These are phyloP conservation scores for Artemisia argyi DNA, from an alignment of 129 eudicot genomes.

Conservation along the genomic window DNA sequence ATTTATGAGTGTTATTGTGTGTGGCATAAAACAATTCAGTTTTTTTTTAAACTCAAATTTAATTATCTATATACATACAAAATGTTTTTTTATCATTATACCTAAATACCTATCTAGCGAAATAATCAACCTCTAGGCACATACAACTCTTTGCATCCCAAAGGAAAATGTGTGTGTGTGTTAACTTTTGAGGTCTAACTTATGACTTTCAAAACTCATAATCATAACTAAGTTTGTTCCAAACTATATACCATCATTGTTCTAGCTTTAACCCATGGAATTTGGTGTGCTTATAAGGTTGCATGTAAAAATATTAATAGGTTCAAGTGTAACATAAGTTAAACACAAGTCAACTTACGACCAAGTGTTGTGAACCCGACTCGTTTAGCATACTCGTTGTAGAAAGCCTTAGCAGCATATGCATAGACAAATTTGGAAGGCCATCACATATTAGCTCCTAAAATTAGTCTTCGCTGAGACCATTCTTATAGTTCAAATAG, in stretches of 20 bases:
- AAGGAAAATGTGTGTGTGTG: neutral
- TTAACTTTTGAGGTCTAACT: neutral
- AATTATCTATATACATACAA: neutral
- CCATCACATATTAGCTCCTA: too few relatives aligned
- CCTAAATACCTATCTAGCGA: neutral
- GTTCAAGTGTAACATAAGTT: neutral
- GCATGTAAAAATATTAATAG: neutral
- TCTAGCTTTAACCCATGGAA: neutral
- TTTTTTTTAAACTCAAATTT: neutral
- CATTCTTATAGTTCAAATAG: too few relatives aligned
- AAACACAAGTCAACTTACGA: neutral
- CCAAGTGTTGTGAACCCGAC: slow-evolving; percentile 53
- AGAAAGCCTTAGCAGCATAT: slow-evolving; percentile 64
- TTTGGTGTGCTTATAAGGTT: neutral
- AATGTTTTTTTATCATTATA: neutral
- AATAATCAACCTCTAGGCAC: neutral
- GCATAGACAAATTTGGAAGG: slow-evolving; percentile 63
- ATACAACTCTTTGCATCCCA: neutral
- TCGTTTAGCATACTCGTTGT: slow-evolving; percentile 73
- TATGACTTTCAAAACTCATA: neutral
- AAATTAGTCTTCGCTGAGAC: too few relatives aligned
- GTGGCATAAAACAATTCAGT: neutral
- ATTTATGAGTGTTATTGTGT: neutral
- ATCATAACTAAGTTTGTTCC: neutral
- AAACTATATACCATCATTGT: neutral